Base-by-base conservation (phyloP, 768 basidiomycete genomes). In the Hygrocybe coccinea region DNA sequence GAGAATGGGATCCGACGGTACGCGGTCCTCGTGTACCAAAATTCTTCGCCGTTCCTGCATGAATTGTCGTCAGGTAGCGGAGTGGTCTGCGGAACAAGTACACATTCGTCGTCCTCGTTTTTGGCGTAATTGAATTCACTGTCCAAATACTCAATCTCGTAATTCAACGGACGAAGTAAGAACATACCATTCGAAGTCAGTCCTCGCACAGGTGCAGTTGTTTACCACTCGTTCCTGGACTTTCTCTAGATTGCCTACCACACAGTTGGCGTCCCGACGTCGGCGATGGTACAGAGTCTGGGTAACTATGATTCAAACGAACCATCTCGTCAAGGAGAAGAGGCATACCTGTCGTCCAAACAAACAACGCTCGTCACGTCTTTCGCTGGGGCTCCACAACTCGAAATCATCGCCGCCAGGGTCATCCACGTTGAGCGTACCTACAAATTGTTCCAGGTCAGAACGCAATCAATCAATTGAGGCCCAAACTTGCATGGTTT, bases 121-220 rank as follows among this genome's bases (percentile, higher is more conserved):
- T 85, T 86, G 57, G 79, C 77, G 64, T 94, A 75, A 69, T 99
- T 99, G 77, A 94, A 98, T 75, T 98, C 95, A 65, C 95, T 97
- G 60, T 0, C 52, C 45, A 24, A 24, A n/a, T 49, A 29, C 2
- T 55, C 21, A 61, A 50, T 33, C 15, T 49, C 5, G 48, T 14
- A 22, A 44, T 11, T 37, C 35, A 1, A 34, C 35, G 46, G 46
- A 15, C 21, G 21, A 22, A 49, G n/a, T 9, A 7, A 7, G 12
- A 6, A 65, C 86, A 55, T 55, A 94, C 95, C 97, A 99, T 74
- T 99, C 97, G 67, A 98, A 98, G 72, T 99, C 97, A 0, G 77
- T 75, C 10, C 67, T 60, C 0, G 74, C 71, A 63, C 97, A 98
- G 0, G 79, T 68, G 64, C 97, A 99, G 54, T 88, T 86, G 37